Base-by-base conservation (phyloP, 83 land plant genomes). In the Thuja plicata region DNA sequence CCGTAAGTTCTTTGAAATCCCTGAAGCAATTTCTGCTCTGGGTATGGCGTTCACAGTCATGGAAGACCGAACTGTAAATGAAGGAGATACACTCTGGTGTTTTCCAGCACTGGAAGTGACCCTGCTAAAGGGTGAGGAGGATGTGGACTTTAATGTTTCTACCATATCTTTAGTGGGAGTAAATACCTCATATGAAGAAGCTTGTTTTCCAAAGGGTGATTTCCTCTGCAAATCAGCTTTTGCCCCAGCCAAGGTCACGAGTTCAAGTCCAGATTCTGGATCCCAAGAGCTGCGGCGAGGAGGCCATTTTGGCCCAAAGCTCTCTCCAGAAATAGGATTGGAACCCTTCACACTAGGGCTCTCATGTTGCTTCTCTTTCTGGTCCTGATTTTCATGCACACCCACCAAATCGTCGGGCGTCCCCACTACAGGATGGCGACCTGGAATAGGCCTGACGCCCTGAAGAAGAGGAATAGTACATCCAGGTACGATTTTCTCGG, bases 251-350 rank as follows among this genome's bases (percentile, higher is more conserved):
- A 45, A 43, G 84, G 50, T 41, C n/a, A 45, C 34, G 5, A 34
- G 35, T 83, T 83, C 57, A 91, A 85, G 70, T 91, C 90, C 76
- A 43, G 87, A 37, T 35, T 92, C 92, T 3, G 71, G 77, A 6
- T 89, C 94, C 97, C 97, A 95, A 17, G 95, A 94, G 15, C 94
- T 93, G 77, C 97, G 90, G 55, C 92, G 89, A 6, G 73, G 91
- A 87, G 66, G 57, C 34, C 52, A 83, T 83, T 48, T 83, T n/a
- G 55, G 21, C 32, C 30, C 85, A 83, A 83, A 48, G 85, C 85
- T 83, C n/a, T 83, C 85, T 13, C 35, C 85, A 48, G 52, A 45
- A 45, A 83, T 54, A 12, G 55, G 54, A 30, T 45, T 83, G 85
- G 11, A 80, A 80, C 84, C 84, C 84, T 80, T 80, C 30, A 41